Percentiles rank a stretch among this genome's conserved stretches.
Evolutionary conservation across 371 early-diverging fungal species (phyloP).

Genomic region (Capillidium heterosporum): DNA sequence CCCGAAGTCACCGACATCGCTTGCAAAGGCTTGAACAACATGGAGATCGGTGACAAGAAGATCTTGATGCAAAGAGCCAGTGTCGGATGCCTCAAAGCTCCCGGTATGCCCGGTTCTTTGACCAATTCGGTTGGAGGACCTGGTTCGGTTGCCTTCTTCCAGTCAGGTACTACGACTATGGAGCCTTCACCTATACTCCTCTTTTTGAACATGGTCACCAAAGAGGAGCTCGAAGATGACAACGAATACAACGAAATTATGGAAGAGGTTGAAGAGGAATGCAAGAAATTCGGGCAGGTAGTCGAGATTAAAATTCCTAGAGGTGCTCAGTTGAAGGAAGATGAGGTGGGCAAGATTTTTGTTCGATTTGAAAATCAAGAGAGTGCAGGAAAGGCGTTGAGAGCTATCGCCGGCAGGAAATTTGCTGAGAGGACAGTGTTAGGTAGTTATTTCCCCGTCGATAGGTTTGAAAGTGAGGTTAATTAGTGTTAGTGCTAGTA

Average conservation of each 20-base stretch:
- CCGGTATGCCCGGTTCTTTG: constrained; percentile 9
- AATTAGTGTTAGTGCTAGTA: no score
- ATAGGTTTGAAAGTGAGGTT: no score
- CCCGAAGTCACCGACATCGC: constrained; percentile 77
- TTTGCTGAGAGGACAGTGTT: constrained; percentile 88
- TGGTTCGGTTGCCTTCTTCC: constrained; percentile 11
- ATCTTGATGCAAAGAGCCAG: constrained; percentile 90
- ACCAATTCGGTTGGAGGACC: not conserved
- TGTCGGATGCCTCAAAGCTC: constrained; percentile 36
- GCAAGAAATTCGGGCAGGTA: constrained; percentile 68
- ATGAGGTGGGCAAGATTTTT: constrained; percentile 83
- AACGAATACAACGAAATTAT: constrained; percentile 81
- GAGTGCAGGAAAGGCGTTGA: constrained; percentile 43
- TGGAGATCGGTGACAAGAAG: constrained; percentile 86
- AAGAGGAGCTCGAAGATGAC: constrained; percentile 72
- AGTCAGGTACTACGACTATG: constrained; percentile 16
- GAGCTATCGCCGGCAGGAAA: constrained; percentile 81
- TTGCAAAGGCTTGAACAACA: constrained; percentile 82
- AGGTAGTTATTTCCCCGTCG: constrained; percentile 57
- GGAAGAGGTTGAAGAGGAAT: constrained; percentile 83
- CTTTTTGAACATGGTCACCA: constrained; percentile 87
- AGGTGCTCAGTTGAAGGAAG: constrained; percentile 20
- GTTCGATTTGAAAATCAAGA: constrained; percentile 45
- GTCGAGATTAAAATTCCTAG: constrained; percentile 69
- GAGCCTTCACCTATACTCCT: constrained; percentile 62